Base-by-base conservation (phyloP, 306 rosid species). In the Trichosanthes cucumerina region DNA sequence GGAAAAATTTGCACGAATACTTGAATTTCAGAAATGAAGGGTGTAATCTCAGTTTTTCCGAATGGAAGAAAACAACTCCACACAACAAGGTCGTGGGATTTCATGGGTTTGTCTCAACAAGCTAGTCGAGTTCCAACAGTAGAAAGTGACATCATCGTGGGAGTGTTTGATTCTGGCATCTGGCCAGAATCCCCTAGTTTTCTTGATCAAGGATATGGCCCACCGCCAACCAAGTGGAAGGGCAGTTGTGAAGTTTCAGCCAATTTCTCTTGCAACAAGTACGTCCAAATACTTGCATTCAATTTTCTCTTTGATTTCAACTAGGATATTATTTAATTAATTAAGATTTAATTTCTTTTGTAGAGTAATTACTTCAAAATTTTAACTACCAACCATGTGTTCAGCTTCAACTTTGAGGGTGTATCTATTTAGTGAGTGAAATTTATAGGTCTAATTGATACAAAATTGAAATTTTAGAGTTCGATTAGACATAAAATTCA, bases 71-170 rank as follows among this genome's bases (percentile, higher is more conserved):
- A 49, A n/a, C 31, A 79, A 18, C 86, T 81, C 9, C 88, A 75
- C 0, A 88, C 90, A 41, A 88, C 92, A 36, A 86, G 81, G 15
- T 76, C 83, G 7, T 83, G 83, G 86, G 86, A 83, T 13, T 84
- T 81, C 71, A 78, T 84, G 80, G 82, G 77, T 3, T 33, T 84
- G 9, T 0, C 34, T 3, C 39, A 57, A 72, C 44, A 31, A 47
- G 11, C 26, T 3, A 19, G 9, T 7, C 47, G 80, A 58, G 66
- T 26, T 10, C 21, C 53, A 1, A 4, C 66, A 1, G 81, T 18
- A 11, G 82, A 80, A 41, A 80, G 77, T 26, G 65, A 84, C 18
- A 9, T 26, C 19, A 36, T 84, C n/a, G 38, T 84, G 34, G 86
- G 74, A 38, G 81, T 84, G 4, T 3, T 80, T 0, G 82, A 84